Evolutionary conservation across 1,284 basidiomycete genomes (phyloP).

Genomic region (Cutaneotrichosporon mucoides): DNA sequence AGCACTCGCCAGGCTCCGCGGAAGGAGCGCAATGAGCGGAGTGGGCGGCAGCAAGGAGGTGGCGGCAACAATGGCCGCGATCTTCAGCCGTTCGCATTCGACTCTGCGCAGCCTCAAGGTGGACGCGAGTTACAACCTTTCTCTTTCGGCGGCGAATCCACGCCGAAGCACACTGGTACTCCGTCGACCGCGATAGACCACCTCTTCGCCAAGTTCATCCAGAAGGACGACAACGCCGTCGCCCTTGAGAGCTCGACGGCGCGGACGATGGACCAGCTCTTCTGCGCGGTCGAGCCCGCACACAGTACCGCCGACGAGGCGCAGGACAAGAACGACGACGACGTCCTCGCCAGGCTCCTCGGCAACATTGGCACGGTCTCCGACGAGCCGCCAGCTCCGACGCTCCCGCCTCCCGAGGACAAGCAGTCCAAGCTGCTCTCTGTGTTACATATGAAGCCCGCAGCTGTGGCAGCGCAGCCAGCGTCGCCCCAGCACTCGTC

Average conservation of each 20-base stretch:
- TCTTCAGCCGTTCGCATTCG: conserved; percentile 37
- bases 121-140: conserved; percentile 37
- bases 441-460: background rate
- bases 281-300: conserved; percentile 11
- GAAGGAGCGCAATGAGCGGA: background rate
- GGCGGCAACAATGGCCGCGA: conserved; percentile 14
- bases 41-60: background rate
- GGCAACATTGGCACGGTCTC: conserved; percentile 21
- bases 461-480: background rate
- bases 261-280: conserved; percentile 32
- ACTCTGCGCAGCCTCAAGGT: conserved; percentile 9
- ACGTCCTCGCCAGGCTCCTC: conserved; percentile 33
- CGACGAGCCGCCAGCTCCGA: background rate
- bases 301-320: no score
- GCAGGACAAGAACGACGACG: conserved; percentile 25
- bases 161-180: background rate
- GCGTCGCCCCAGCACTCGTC: conserved; percentile 1
- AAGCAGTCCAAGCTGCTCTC: conserved; percentile 17
- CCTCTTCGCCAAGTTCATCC: conserved; percentile 39
- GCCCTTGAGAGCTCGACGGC: conserved; percentile 25
- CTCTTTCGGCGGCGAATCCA: conserved; percentile 23
- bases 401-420: conserved; percentile 2
- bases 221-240: conserved; percentile 27
- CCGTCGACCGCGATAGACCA: conserved; percentile 32
- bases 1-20: conserved; percentile 6